Percentiles rank a stretch among this genome's conserved stretches.
Conservation (phyloP, 1,284 basidiomycete genomes). For the Tilletia horrida region DNA sequence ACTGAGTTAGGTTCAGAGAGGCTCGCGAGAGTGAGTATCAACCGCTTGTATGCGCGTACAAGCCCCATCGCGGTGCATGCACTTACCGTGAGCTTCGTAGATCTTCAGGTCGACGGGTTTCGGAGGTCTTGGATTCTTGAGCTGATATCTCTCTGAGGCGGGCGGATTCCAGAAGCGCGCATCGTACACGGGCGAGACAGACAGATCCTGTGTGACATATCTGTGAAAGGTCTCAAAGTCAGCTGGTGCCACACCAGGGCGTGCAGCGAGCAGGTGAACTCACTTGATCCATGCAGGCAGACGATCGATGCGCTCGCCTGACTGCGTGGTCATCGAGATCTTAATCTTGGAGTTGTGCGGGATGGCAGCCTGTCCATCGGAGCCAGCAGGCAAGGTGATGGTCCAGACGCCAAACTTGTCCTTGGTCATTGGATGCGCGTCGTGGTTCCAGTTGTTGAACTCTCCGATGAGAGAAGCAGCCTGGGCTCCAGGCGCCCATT, state of each 20-base stretch:
- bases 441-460: conserved; percentile 88
- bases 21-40: not conserved
- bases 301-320: conserved; percentile 79
- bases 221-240: conserved; percentile 27
- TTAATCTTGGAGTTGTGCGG: conserved; percentile 92
- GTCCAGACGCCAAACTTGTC: conserved; percentile 91
- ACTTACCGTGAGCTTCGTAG: conserved; percentile 80
- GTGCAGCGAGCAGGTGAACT: conserved; percentile 15
- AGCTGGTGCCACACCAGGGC: not conserved
- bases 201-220: conserved; percentile 89
- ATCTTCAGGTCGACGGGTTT: conserved; percentile 72
- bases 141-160: conserved; percentile 67
- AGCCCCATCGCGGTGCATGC: too few species aligned
- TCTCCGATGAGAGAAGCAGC: conserved; percentile 86
- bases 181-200: conserved; percentile 86
- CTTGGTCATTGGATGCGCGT: conserved; percentile 74
- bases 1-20: conserved; percentile 60
- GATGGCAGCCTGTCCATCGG: conserved; percentile 66
- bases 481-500: conserved; percentile 89
- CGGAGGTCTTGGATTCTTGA: conserved; percentile 73
- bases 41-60: too few species aligned
- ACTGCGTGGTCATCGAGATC: conserved; percentile 63
- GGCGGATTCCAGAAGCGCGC: conserved; percentile 98
- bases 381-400: conserved; percentile 70
- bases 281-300: conserved; percentile 83